Evolutionary conservation across 495 filamentous ascomycete genomes (phyloP), one percentile per base, ranked within the genome.

Genomic region (Tetracladium marchalianum): DNA sequence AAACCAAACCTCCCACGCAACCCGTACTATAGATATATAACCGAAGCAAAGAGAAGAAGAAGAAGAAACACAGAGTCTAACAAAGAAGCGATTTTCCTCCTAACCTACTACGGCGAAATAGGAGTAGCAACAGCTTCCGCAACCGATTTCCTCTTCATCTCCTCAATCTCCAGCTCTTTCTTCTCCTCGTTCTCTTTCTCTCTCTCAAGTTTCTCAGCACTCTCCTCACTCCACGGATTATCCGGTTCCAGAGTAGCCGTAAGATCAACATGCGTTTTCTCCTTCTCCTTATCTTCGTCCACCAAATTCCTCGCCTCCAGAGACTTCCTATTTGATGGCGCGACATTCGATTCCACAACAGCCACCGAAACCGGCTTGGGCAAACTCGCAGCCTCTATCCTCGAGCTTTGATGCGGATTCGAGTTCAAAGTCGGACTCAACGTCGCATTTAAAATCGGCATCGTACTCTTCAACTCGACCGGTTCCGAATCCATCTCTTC

Each of bases 181-280:
- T 46, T 46, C 11, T 43, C 15, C 10, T 4, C 11, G 3, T 65
- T 67, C 19, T 72, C 65, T 43, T 70, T 69, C 73, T 70, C 75
- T 39, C 69, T 69, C 44, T 44, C 44, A 45, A 37, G 8, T 11
- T 18, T 4, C 18, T 17, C 39, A 16, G 15, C 22, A 7, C 22
- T 27, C 7, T 27, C 22, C 7, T 27, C 22, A 27, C 22, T 27
- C 22, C 22, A 27, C 7, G 22, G 22, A 27, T 27, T 27, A 27
- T 3, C 22, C 3, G 22, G 22, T 7, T 27, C 22, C 3, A 27
- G 22, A 3, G 22, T 7, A 3, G 22, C 22, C 7, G 22, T 7
- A 27, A 27, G 22, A 27, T 27, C 22, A 27, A 27, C 22, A n/a
- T n/a, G n/a, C 22, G 22, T 3, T 27, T 27, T 27, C 22, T 27